Evolutionary conservation across 352 stramenopile species (phyloP), one percentile per base, ranked within the genome.

Genomic region (Bremia lactucae): DNA sequence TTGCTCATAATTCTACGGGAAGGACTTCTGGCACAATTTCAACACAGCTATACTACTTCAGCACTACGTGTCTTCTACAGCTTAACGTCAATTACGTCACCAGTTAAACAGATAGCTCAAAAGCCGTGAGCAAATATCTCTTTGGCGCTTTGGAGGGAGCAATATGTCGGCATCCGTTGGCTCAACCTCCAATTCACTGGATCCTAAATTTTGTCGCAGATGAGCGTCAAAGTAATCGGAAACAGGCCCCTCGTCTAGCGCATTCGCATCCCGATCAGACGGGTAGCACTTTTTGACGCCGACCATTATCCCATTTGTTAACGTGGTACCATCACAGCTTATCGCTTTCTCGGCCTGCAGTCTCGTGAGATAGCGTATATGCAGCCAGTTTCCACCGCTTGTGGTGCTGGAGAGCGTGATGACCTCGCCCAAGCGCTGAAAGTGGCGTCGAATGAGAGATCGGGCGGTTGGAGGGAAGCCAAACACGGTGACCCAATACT

Each of bases 101-200:
- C 75, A 83, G 39, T 87, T 87, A 80, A 91, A 91, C 72, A 91
- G 59, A 61, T 83, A 91, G 50, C 60, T 70, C 38, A 88, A 53
- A 43, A 91, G 46, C 8, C 78, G 71, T 31, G 78, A 91, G 69
- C 78, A 91, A 60, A 91, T 59, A 47, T 91, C 71, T 48, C 82
- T 62, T 19, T 52, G 75, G 36, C 75, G 75, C 8, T 58, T 65
- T 6, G 78, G 72, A 21, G 78, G 70, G n/a, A 88, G 69, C 75
- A 91, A 84, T 28, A 90, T 80, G 51, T 90, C 78, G 29, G 64
- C 55, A 23, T 90, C 77, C 6, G 58, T 78, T n/a, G 77, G 77
- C 28, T 87, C 75, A 25, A 90, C 77, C 41, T 87, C 72, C 43
- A 90, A 44, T 24, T 83, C 62, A 14, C 77, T 53, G 16, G 64